Evolutionary conservation across 1,284 basidiomycete genomes (phyloP), one percentile per base, ranked within the genome.

Genomic region (Ceratobasidium sp.): DNA sequence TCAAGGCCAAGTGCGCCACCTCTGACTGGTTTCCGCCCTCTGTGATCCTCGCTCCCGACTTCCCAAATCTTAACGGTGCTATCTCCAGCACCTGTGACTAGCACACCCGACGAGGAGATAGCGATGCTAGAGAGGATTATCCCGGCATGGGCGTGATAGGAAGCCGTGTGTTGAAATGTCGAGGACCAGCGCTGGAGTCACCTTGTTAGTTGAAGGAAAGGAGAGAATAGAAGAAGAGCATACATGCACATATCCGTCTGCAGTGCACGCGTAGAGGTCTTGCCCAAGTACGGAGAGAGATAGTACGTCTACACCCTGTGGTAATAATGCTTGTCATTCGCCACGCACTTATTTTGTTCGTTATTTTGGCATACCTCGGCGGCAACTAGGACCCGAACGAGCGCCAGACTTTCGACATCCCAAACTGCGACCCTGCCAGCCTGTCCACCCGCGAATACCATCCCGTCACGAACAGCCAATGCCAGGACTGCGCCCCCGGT

Each of bases 381-480:
- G 0, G 95, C 94, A 23, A 96, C 92, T 73, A 99, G 93, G 0
- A 92, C 95, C 58, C 97, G 89, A 15, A 99, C 92, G 51, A 95
- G 87, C 0, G 95, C 94, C 79, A 91, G 92, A 0, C 96, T 97
- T 83, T 97, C 96, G 12, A 98, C 87, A 84, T 99, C 97, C 87
- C 95, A 93, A 6, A 99, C 93, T 81, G 94, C 94, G 81, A 99
- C 95, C 81, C 94, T 92, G 1, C 97, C 97, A 81, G 95, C 96
- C 85, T 99, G 97, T 81, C 96, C 93, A 0, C 96, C 97, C 0
- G 95, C 97, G 82, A 94, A 98, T 20, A 98, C 89, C 0, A 95
- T 95, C 51, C 94, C 94, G 49, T 93, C 92, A 58, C 90, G 89
- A 0, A 91, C 91, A 0, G 91, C 91, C 20, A 99, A 88, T 0